Conservation (phyloP, 768 basidiomycete genomes). For the Calvatia gigantea region DNA sequence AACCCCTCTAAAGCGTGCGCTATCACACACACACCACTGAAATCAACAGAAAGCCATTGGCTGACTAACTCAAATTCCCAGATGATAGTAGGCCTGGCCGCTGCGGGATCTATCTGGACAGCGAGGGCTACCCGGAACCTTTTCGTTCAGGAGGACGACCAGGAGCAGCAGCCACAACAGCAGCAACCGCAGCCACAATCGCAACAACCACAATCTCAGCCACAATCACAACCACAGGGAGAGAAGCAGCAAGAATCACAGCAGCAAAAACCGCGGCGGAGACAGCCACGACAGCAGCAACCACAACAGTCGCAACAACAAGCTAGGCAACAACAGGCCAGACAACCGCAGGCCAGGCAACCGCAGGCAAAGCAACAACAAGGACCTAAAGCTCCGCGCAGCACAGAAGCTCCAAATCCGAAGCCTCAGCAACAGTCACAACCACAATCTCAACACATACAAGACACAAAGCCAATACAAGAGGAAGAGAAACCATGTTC, state of each 20-base stretch:
- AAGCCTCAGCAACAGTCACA: no score
- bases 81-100: constrained; percentile 6
- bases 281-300: background rate
- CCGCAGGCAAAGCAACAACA: no score
- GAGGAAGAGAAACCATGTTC: background rate
- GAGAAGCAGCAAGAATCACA: background rate
- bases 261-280: background rate
- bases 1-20: no score
- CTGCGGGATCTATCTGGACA: constrained; percentile 10
- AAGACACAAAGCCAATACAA: background rate
- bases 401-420: no score
- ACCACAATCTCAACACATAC: background rate
- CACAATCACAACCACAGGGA: background rate
- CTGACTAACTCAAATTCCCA: background rate
- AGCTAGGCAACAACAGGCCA: no score
- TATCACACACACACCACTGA: no score
- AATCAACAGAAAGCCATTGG: background rate
- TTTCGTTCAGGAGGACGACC: background rate
- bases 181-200: background rate
- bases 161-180: background rate
- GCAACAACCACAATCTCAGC: background rate
- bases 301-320: background rate
- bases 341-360: no score
- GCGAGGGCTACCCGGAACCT: background rate
- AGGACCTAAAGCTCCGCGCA: no score